Evolutionary conservation across 2,329 filamentous ascomycete species (phyloP).

Genomic region (Fusarium acutatum): DNA sequence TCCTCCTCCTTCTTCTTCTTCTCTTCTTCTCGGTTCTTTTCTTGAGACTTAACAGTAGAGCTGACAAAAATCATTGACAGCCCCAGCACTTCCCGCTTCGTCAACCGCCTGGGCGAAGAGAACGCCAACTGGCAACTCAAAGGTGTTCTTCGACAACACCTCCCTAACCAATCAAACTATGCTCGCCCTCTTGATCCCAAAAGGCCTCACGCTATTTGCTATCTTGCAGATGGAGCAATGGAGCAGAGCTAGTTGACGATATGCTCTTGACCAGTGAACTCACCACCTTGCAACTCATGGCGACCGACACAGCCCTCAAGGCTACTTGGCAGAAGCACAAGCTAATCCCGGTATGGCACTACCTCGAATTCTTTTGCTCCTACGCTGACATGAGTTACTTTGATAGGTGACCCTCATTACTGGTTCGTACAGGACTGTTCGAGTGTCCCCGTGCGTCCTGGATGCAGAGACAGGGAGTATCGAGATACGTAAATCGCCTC

Average conservation of each 20-base stretch:
- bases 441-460: background rate
- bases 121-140: background rate
- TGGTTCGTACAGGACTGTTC: background rate
- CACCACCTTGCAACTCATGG: background rate
- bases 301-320: background rate
- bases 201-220: background rate
- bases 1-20: no score
- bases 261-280: background rate
- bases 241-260: background rate
- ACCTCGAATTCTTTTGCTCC: no score
- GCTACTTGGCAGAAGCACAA: background rate
- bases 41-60: no score
- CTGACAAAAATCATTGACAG: no score
- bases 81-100: no score
- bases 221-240: background rate
- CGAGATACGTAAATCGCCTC: background rate
- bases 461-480: background rate
- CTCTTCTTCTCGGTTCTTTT: no score
- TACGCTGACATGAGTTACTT: background rate
- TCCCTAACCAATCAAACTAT: background rate
- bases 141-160: background rate
- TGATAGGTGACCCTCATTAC: background rate
- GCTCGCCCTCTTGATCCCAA: background rate
- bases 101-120: background rate
- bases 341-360: background rate